Evolutionary conservation across 2,329 filamentous ascomycete genomes (phyloP).

Genomic region (Paraphaeosphaeria minitans): DNA sequence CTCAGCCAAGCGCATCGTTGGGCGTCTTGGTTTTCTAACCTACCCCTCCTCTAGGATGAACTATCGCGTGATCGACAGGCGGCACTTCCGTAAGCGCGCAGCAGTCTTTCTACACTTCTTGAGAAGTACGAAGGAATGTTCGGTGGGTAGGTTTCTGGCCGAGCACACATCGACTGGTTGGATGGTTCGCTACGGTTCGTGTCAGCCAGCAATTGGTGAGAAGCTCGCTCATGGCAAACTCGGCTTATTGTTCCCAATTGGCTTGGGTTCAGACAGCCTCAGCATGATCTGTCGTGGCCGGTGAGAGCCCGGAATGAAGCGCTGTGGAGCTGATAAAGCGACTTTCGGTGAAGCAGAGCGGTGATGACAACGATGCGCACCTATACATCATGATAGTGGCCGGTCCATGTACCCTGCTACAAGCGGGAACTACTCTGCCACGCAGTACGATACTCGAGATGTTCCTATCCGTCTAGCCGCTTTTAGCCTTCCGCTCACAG

Average conservation of each 20-base stretch:
- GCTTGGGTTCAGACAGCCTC: slow-evolving; percentile 19
- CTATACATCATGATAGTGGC: slow-evolving; percentile 13
- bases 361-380: slow-evolving; percentile 13
- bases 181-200: slow-evolving; percentile 7
- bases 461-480: background rate
- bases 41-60: slow-evolving; percentile 8
- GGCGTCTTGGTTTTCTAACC: background rate
- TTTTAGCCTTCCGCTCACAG: background rate
- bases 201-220: slow-evolving; percentile 13
- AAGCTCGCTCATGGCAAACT: background rate
- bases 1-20: slow-evolving; percentile 2
- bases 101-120: slow-evolving; percentile 12
- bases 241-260: slow-evolving; percentile 10
- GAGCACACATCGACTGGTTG: background rate
- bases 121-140: slow-evolving; percentile 3
- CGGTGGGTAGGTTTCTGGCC: background rate
- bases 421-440: background rate
- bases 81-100: slow-evolving; percentile 20
- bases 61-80: slow-evolving; percentile 16
- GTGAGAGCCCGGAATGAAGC: background rate
- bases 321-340: slow-evolving; percentile 8
- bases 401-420: slow-evolving; percentile 4
- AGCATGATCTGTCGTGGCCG: background rate
- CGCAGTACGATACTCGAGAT: slow-evolving; percentile 9
- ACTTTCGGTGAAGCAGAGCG: slow-evolving; percentile 1